These are phyloP conservation scores for Cladorrhinum sp. DNA, from an alignment of 2,329 filamentous ascomycete genomes.

Conservation along the genomic window DNA sequence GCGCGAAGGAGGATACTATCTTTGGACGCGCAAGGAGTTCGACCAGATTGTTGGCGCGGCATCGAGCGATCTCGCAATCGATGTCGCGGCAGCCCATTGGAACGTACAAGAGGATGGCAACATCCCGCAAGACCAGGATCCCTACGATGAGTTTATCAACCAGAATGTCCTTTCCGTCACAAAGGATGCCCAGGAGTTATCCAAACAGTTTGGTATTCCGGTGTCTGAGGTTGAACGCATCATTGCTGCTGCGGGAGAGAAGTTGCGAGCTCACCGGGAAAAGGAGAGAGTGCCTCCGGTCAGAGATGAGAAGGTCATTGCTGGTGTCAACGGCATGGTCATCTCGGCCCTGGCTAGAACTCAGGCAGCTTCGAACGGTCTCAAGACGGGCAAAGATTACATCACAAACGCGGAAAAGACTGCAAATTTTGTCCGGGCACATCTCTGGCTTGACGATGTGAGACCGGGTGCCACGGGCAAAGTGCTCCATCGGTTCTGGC, in stretches of 20 bases:
- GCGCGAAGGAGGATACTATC: constrained; percentile 88
- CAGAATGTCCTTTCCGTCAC: constrained; percentile 82
- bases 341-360: constrained; percentile 79
- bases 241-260: constrained; percentile 63
- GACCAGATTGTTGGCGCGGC: constrained; percentile 65
- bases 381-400: constrained; percentile 61
- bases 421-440: constrained; percentile 66
- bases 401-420: constrained; percentile 64
- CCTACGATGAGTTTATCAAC: constrained; percentile 90
- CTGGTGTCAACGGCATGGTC: constrained; percentile 83
- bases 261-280: constrained; percentile 69
- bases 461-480: constrained; percentile 31
- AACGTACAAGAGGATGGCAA: constrained; percentile 83
- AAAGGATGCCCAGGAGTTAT: constrained; percentile 65
- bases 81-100: constrained; percentile 79
- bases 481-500: constrained; percentile 72
- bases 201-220: constrained; percentile 69
- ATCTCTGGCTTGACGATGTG: constrained; percentile 65
- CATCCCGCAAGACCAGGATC: constrained; percentile 75
- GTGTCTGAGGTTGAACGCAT: constrained; percentile 66
- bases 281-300: constrained; percentile 71
- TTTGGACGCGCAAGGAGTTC: constrained; percentile 89
- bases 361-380: constrained; percentile 61
- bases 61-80: constrained; percentile 55
- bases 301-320: constrained; percentile 84